phyloP scores from a whole-genome alignment of 495 filamentous ascomycete species.

The Podospora appendiculata region DNA sequence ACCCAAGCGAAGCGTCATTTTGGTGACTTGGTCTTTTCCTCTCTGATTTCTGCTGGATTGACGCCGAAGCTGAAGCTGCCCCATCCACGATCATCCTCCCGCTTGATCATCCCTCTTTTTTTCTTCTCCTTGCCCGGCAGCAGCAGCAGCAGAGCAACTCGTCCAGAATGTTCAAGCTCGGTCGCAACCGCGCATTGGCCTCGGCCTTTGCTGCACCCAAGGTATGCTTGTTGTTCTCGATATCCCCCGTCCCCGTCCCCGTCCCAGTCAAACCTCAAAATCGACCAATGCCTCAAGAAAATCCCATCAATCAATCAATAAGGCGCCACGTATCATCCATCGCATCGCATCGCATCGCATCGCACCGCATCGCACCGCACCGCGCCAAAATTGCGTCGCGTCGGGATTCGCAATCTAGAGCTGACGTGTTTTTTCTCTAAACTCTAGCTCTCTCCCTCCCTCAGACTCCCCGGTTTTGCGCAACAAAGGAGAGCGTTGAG shows the following conservation, averaged over 20 bases:
- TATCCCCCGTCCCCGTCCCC: too few relatives aligned
- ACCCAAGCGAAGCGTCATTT: constrained; percentile 18
- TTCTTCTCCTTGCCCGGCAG: background rate
- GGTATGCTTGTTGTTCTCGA: constrained; percentile 17
- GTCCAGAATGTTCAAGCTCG: constrained; percentile 39
- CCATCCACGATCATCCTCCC: too few relatives aligned
- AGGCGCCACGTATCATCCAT: background rate
- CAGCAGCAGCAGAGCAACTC: background rate
- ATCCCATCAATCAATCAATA: too few relatives aligned
- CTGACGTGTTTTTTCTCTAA: constrained; percentile 3
- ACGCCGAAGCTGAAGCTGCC: too few relatives aligned
- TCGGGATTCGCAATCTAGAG: background rate
- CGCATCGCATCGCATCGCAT: background rate
- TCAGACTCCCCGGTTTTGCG: constrained; percentile 35
- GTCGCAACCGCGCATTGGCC: constrained; percentile 40
- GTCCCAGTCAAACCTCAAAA: too few relatives aligned
- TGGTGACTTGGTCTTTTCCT: background rate
- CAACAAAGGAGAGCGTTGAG: constrained; percentile 72
- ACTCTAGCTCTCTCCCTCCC: constrained; percentile 28
- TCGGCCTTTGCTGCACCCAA: constrained; percentile 40
- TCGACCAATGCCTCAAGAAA: too few relatives aligned
- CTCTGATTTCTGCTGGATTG: too few relatives aligned
- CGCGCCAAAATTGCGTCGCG: background rate
- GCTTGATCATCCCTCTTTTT: background rate
- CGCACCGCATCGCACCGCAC: background rate